phyloP scores from a whole-genome alignment of 495 filamentous ascomycete species.

The Immersiella caudata region DNA sequence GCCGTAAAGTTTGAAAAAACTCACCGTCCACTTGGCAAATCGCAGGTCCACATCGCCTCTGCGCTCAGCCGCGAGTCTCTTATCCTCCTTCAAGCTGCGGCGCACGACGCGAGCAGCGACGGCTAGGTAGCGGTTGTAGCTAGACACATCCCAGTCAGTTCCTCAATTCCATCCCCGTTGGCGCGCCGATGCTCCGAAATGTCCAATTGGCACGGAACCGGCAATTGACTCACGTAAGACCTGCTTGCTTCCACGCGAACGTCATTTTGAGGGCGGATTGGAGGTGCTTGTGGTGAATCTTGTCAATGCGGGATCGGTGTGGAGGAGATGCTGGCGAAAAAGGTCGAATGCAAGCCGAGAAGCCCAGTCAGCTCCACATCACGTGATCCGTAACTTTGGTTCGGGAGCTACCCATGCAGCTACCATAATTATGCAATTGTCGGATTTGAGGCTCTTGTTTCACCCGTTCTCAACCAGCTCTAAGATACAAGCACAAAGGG shows the following conservation, averaged over 20 bases:
- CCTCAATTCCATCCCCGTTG: not conserved
- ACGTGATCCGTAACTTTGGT: not conserved
- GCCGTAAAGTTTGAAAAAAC: constrained; percentile 40
- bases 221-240: constrained; percentile 74
- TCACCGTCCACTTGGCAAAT: constrained; percentile 96
- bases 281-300: constrained; percentile 7
- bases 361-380: constrained; percentile 11
- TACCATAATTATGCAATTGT: not conserved
- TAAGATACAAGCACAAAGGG: not conserved
- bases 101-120: constrained; percentile 78
- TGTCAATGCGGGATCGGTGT: not conserved
- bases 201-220: not conserved
- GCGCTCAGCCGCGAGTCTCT: constrained; percentile 82
- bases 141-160: constrained; percentile 34
- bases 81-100: constrained; percentile 92
- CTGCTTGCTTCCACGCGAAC: constrained; percentile 97
- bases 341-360: constrained; percentile 5
- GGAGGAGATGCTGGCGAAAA: constrained; percentile 4
- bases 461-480: not conserved
- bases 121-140: constrained; percentile 84
- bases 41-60: constrained; percentile 86
- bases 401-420: not conserved
- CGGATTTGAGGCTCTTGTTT: constrained; percentile 24
- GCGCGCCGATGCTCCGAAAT: not conserved
- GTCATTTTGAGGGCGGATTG: constrained; percentile 69